Percentiles rank a stretch among this genome's conserved stretches.
These are phyloP conservation scores for Populus davidiana DNA, from an alignment of 345 rosid genomes.

Conservation along the genomic window DNA sequence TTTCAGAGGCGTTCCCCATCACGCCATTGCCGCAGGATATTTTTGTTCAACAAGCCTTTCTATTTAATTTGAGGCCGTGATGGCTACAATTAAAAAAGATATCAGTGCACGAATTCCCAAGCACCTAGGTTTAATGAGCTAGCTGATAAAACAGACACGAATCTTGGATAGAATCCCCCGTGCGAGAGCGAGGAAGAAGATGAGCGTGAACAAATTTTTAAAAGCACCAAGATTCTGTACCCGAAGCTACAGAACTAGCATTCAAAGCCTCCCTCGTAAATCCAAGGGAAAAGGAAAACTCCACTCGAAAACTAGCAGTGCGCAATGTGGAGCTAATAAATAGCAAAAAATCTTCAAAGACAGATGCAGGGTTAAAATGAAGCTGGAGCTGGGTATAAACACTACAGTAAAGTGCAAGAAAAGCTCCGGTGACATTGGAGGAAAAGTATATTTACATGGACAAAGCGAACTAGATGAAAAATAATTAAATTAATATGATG, in stretches of 20 bases:
- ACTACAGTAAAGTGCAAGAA: not conserved
- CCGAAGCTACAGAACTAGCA: too few species aligned
- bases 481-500: conserved; percentile 35
- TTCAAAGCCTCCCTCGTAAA: not conserved
- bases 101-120: not conserved
- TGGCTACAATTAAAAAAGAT: too few species aligned
- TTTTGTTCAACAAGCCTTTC: too few species aligned
- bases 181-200: not conserved
- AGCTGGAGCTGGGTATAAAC: too few species aligned
- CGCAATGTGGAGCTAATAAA: not conserved
- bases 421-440: not conserved
- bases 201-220: rapidly evolving
- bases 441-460: not conserved
- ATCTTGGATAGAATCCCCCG: not conserved
- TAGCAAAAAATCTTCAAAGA: not conserved
- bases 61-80: too few species aligned
- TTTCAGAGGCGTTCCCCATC: too few species aligned
- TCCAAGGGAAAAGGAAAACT: not conserved
- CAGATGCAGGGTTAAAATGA: not conserved
- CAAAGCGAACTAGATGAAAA: conserved; percentile 13
- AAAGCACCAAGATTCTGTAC: not conserved
- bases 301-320: not conserved
- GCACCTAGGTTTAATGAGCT: not conserved
- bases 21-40: too few species aligned
- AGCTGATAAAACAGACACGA: not conserved